Evolutionary conservation across 495 filamentous ascomycete genomes (phyloP), one percentile per base, ranked within the genome.

Genomic region (Penicillium diatomitis): DNA sequence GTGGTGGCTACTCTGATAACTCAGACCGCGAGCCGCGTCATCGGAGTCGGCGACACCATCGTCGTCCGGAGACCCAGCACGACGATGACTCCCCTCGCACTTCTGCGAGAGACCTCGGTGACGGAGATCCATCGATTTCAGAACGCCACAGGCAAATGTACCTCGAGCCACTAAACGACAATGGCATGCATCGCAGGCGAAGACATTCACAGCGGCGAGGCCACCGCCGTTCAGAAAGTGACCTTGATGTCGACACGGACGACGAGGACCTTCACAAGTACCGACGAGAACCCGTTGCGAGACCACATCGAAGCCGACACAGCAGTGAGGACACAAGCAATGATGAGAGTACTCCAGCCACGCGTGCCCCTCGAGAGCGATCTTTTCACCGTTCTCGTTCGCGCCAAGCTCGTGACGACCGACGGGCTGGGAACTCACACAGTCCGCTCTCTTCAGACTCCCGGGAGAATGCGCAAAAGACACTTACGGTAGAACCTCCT

Each of bases 221-320:
- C 6, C 27, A 32, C 41, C 62, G 60, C 3, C 63, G 51, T 27
- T 46, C 42, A 10, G 64, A 56, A 5, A 66, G 55, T 20, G 64
- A 67, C 11, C 62, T 60, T 0, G 68, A 71, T 12, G 56, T 43
- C 8, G 64, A 62, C 44, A 61, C 57, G 0, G 70, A 68, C 1
- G 69, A 71, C 32, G 68, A 70, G 8, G 69, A 72, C 38, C 55
- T 68, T 6, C 62, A 60, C 37, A 66, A 64, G 31, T 68, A 67
- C 40, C 56, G 62, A 11, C 58, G 62, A 5, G 67, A 69, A 31
- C 63, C 60, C 4, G 49, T 55, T 32, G 53, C 65, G 8, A 50
- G 56, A 12, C 53, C 59, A 1, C 62, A 46, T 34, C 60, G 57
- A 3, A 49, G 47, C 28, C 61, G 40, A 32, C 55, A 58, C 46